phyloP scores from a whole-genome alignment of 306 rosid genomes.

The Geum urbanum region DNA sequence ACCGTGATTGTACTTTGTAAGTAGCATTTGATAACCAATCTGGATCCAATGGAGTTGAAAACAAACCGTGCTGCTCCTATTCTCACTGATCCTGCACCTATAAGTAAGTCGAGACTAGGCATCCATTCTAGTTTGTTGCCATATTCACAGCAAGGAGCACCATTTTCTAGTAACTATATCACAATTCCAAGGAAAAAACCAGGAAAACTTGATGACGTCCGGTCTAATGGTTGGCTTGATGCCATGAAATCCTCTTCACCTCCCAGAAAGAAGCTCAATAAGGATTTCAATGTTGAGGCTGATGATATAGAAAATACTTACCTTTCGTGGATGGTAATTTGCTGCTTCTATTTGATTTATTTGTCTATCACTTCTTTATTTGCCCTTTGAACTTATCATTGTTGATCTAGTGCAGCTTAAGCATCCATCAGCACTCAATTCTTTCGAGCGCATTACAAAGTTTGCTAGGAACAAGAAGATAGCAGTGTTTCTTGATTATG shows the following conservation, averaged over 20 bases:
- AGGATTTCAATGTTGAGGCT: slow-evolving; percentile 41
- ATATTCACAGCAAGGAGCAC: slow-evolving; percentile 59
- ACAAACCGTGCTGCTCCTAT: slow-evolving; percentile 58
- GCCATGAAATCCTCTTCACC: slow-evolving; percentile 97
- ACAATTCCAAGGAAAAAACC: slow-evolving; percentile 57
- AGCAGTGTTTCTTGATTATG: slow-evolving; percentile 83
- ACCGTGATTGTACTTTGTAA: neutral
- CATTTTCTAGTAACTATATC: slow-evolving; percentile 46
- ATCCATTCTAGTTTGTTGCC: slow-evolving; percentile 47
- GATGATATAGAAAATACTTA: slow-evolving; percentile 58
- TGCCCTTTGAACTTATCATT: neutral
- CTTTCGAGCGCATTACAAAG: slow-evolving; percentile 48
- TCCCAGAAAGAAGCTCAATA: slow-evolving; percentile 62
- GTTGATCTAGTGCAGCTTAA: slow-evolving; percentile 42
- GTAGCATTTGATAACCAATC: slow-evolving; percentile 5
- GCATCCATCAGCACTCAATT: slow-evolving; percentile 77
- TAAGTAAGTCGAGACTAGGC: slow-evolving; percentile 77
- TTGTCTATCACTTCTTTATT: slow-evolving; percentile 1
- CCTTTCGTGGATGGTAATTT: slow-evolving; percentile 61
- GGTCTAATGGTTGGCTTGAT: slow-evolving; percentile 87
- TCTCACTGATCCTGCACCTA: slow-evolving; percentile 64
- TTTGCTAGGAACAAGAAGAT: slow-evolving; percentile 61
- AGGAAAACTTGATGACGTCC: slow-evolving; percentile 65
- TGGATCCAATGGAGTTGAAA: slow-evolving; percentile 66
- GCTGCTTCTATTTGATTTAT: neutral